Percentiles rank a stretch among this genome's conserved stretches.
phyloP scores from a whole-genome alignment of 208 protist species.

The Trypanosoma rangeli region DNA sequence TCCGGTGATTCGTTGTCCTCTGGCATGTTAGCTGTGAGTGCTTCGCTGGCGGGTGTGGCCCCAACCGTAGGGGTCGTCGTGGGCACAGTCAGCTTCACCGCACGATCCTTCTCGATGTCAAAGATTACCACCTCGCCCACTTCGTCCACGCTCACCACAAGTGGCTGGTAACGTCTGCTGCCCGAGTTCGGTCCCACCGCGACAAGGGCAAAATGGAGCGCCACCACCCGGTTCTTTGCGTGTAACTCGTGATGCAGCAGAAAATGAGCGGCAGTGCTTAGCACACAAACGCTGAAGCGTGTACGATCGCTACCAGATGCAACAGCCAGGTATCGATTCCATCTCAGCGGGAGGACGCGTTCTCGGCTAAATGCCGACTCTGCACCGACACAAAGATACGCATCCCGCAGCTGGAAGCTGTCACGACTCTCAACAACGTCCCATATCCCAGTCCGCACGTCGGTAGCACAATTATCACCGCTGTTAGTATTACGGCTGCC shows the following conservation, averaged over 20 bases:
- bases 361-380: constrained; percentile 21
- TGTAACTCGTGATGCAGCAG: constrained; percentile 59
- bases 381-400: constrained; percentile 46
- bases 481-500: neutral
- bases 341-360: constrained; percentile 29
- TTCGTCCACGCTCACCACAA: constrained; percentile 73
- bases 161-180: constrained; percentile 24
- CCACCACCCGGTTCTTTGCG: constrained; percentile 41
- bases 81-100: constrained; percentile 15
- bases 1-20: neutral
- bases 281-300: constrained; percentile 63
- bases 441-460: constrained; percentile 46
- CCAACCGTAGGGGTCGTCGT: neutral
- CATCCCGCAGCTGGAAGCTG: constrained; percentile 44
- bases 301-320: constrained; percentile 58
- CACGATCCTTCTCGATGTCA: constrained; percentile 52
- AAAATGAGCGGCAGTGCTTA: constrained; percentile 62
- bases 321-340: constrained; percentile 55
- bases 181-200: constrained; percentile 31
- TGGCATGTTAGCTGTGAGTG: neutral
- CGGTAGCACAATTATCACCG: neutral
- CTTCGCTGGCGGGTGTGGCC: neutral
- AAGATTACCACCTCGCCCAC: constrained; percentile 59
- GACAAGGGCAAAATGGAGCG: constrained; percentile 48
- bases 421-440: constrained; percentile 34